Conservation (phyloP, 1,284 basidiomycete species). For the Pseudozyma sp. region DNA sequence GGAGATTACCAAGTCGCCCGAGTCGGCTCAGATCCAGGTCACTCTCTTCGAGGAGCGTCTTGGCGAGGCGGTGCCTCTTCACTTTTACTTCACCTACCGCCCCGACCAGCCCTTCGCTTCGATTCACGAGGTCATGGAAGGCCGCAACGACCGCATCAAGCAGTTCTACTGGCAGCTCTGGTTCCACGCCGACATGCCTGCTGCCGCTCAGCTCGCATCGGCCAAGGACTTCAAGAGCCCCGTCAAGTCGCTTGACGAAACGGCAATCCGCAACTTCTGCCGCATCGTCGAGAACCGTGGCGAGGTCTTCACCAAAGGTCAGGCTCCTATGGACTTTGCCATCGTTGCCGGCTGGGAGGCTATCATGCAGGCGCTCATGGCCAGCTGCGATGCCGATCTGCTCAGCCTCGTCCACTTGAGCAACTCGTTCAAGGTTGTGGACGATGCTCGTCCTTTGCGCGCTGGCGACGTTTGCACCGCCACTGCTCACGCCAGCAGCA, state of each 20-base stretch:
- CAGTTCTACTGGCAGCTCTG: constrained; percentile 64
- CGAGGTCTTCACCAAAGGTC: constrained; percentile 80
- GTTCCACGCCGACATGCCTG: constrained; percentile 64
- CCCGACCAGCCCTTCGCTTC: constrained; percentile 90
- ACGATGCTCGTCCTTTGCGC: constrained; percentile 80
- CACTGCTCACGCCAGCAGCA: constrained; percentile 87
- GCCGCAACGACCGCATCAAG: constrained; percentile 92
- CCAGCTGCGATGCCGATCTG: constrained; percentile 70
- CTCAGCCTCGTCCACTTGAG: constrained; percentile 95
- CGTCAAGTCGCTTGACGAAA: constrained; percentile 72
- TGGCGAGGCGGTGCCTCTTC: constrained; percentile 81
- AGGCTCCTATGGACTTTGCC: constrained; percentile 92
- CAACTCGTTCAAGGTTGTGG: constrained; percentile 91
- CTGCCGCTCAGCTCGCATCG: constrained; percentile 41
- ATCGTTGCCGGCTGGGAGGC: constrained; percentile 91
- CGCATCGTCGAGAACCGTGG: constrained; percentile 91
- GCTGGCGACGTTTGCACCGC: constrained; percentile 91
- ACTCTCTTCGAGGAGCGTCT: constrained; percentile 86
- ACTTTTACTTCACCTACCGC: constrained; percentile 85
- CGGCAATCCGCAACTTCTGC: constrained; percentile 88
- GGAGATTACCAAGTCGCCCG: constrained; percentile 70
- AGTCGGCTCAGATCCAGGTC: constrained; percentile 75
- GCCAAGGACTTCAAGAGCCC: constrained; percentile 53
- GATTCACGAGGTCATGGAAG: constrained; percentile 88
- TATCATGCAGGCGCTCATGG: constrained; percentile 66